Percentiles rank a stretch among this genome's conserved stretches.
phyloP scores from a whole-genome alignment of 2,329 filamentous ascomycete genomes.

The Blastomyces gilchristii region DNA sequence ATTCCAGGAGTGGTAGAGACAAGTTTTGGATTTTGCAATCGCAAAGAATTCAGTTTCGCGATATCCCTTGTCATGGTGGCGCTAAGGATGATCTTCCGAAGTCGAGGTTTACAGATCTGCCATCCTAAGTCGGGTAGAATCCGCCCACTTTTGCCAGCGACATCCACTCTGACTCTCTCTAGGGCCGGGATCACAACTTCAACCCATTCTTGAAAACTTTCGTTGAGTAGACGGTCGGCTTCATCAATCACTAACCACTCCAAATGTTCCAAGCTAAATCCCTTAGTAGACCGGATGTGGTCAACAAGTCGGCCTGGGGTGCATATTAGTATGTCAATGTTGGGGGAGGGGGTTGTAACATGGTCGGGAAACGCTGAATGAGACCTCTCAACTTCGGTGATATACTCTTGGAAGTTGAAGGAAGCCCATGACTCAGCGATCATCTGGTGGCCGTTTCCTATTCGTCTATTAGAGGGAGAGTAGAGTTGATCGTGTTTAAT shows the following conservation, averaged over 20 bases:
- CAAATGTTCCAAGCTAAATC: slow-evolving; percentile 67
- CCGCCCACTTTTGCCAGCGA: slow-evolving; percentile 35
- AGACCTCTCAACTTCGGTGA: slow-evolving; percentile 33
- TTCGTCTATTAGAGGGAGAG: slow-evolving; percentile 50
- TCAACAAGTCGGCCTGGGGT: slow-evolving; percentile 89
- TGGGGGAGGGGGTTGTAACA: slow-evolving; percentile 55
- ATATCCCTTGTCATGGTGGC: slow-evolving; percentile 87
- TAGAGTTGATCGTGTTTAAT: slow-evolving; percentile 58
- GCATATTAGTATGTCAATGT: slow-evolving; percentile 79
- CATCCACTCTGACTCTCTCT: slow-evolving; percentile 38
- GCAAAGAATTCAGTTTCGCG: slow-evolving; percentile 64
- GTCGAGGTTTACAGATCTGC: slow-evolving; percentile 31
- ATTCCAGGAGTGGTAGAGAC: slow-evolving; percentile 52
- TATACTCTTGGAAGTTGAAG: slow-evolving; percentile 37
- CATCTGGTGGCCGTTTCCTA: slow-evolving; percentile 35
- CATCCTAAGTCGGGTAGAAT: slow-evolving; percentile 28
- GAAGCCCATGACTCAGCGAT: slow-evolving; percentile 39
- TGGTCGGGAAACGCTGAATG: slow-evolving; percentile 47
- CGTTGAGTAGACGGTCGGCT: slow-evolving; percentile 80
- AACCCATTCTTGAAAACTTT: slow-evolving; percentile 89
- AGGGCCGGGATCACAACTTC: slow-evolving; percentile 53
- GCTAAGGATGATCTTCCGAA: slow-evolving; percentile 77
- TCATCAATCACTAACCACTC: slow-evolving; percentile 90
- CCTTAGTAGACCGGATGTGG: slow-evolving; percentile 72
- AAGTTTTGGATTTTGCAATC: slow-evolving; percentile 61